Percentiles rank a stretch among this genome's conserved stretches.
Conservation (phyloP, 164 flowering plant species). For the Liriodendron chinense region DNA sequence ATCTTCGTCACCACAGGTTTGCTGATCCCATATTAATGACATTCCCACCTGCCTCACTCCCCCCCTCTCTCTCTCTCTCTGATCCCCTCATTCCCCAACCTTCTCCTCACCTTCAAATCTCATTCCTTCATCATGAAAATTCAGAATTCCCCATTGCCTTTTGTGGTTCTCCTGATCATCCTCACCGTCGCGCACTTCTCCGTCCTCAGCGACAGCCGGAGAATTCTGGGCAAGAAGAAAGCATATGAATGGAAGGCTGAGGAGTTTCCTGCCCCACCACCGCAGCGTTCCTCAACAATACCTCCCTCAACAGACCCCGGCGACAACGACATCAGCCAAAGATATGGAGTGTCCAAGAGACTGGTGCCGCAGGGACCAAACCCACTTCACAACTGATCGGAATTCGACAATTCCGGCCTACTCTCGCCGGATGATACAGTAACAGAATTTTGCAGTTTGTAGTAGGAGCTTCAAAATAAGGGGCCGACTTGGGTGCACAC, state of each 20-base stretch:
- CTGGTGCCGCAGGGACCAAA: slow-evolving; percentile 32
- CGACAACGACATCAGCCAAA: neutral
- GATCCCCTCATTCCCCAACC: neutral
- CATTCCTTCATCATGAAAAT: slow-evolving; percentile 19
- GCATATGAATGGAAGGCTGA: slow-evolving; percentile 6
- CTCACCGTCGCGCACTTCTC: slow-evolving; percentile 18
- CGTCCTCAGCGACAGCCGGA: slow-evolving; percentile 12
- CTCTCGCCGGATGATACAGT: neutral
- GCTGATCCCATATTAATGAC: slow-evolving; percentile 22
- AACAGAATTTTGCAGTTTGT: slow-evolving; percentile 15
- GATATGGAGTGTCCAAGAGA: slow-evolving; percentile 24
- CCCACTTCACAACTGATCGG: slow-evolving; percentile 45
- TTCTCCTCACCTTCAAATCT: neutral
- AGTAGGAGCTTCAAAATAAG: neutral
- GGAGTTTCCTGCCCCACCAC: neutral
- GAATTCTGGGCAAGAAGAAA: neutral
- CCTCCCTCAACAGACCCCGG: slow-evolving; percentile 10
- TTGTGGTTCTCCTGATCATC: slow-evolving; percentile 22
- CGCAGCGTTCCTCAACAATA: slow-evolving; percentile 7
- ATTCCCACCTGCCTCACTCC: slow-evolving; percentile 20
- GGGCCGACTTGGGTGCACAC: neutral
- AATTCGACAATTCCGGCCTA: neutral
- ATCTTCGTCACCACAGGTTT: slow-evolving; percentile 12
- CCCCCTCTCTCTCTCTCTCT: slow-evolving; percentile 8
- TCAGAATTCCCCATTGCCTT: slow-evolving; percentile 9